Evolutionary conservation across 345 rosid species (phyloP), one percentile per base, ranked within the genome.

Genomic region (Citrus reticulata): DNA sequence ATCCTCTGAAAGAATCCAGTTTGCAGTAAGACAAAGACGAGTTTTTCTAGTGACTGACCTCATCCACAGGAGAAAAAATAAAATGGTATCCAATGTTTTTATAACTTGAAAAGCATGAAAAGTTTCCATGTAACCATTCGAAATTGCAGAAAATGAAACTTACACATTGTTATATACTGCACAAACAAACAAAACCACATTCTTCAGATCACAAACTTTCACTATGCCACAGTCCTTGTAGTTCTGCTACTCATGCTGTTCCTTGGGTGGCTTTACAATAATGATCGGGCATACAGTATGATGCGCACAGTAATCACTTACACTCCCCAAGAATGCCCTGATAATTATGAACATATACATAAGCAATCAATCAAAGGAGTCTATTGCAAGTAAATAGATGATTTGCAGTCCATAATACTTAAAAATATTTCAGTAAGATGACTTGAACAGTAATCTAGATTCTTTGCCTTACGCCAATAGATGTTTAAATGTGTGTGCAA

Each of bases 321-420:
- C 93, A 37, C 97, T 92, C 54, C 98, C 97, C 75, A 91, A 57
- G 51, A 95, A 84, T 1, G 98, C 92, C 78, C 94, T 89, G 91
- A 83, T 73, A 63, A 13, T 20, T 32, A 51, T 59, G 77, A 65
- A 39, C 14, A 40, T 24, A 7, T 1, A 29, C n/a, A 60, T 0
- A 25, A 46, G 5, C 40, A 7, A 3, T 59, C 58, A 25, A n/a
- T 0, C 4, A 39, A 19, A 13, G 11, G 42, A 65, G 34, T 19
- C 6, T 8, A 32, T 0, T 2, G 25, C 2, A 11, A 11, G 32
- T 0, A 17, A 65, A 16, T 34, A 17, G 39, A 13, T 37, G 10
- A 61, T 71, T 60, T 66, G 5, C 10, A 42, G 19, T 14, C 59
- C 4, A 7, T 10, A 35, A 75, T 63, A 75, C 22, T 19, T 1